Base-by-base conservation (phyloP, 345 rosid genomes). In the Trapa bicornis region DNA sequence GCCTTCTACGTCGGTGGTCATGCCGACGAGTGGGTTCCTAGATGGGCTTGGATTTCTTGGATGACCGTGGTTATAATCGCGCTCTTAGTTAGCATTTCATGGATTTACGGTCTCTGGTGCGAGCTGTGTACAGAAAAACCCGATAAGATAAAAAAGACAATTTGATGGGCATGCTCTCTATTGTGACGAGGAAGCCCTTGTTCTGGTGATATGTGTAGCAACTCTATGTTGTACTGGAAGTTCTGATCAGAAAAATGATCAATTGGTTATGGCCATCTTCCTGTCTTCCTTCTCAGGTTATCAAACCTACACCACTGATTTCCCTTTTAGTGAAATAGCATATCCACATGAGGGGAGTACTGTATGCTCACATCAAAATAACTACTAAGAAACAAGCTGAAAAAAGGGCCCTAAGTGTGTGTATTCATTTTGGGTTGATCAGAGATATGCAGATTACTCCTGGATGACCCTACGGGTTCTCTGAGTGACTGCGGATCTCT, bases 1-100 rank as follows among this genome's bases (percentile, higher is more conserved):
- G 48, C 69, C 38, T 83, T 80, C 65, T 89, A 84, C 64, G 41
- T 70, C 0, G 78, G 75, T 6, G 87, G 85, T 3, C 79, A 67
- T 35, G 86, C 75, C 37, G 73, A 73, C 5, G 73, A 72, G 75
- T 71, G 68, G 57, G 42, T 90, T 66, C 94, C 94, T 10, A 65
- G 60, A 68, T 93, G 98, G 97, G 90, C 80, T 63, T 83, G 97
- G 97, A 14, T 71, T 29, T 93, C 94, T 65, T 88, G 97, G 97
- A 77, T 84, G 64, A 62, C 80, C 70, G 86, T 93, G 61, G 84
- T 80, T 71, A 80, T 67, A 1, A 68, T 70, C 38, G 94, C 86
- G 48, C 81, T 87, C 37, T 41, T 81, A 69, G 78, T 83, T 68
- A 86, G 96, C 76, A 61, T 85, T 33, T 67, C 79, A 42, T 89